Percentiles rank a stretch among this genome's conserved stretches.
phyloP scores from a whole-genome alignment of 345 rosid genomes.

The Chamaenerion angustifolium region DNA sequence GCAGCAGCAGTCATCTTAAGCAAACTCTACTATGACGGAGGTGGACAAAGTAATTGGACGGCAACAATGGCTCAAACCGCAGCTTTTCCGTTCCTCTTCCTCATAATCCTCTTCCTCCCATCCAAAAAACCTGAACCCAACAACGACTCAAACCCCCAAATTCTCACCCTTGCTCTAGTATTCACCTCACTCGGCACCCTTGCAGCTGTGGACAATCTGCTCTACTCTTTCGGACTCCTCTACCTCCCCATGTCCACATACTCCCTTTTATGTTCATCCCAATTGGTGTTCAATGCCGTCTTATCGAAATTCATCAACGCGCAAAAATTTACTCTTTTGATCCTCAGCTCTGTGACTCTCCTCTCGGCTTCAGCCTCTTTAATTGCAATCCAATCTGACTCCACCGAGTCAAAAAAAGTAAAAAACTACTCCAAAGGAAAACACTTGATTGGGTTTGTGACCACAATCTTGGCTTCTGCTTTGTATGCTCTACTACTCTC shows the following conservation, averaged over 20 bases:
- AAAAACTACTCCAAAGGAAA: constrained; percentile 9
- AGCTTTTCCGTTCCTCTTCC: constrained; percentile 21
- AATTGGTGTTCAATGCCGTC: constrained; percentile 23
- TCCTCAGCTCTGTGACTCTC: constrained; percentile 24
- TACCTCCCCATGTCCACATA: constrained; percentile 29
- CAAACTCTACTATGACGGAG: constrained; percentile 11
- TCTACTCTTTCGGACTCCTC: constrained; percentile 11
- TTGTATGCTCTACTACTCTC: constrained; percentile 27
- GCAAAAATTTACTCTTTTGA: constrained; percentile 33
- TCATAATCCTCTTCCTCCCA: constrained; percentile 6
- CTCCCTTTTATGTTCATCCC: constrained; percentile 29
- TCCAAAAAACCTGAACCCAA: not conserved
- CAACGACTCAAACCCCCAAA: not conserved
- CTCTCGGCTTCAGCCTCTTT: constrained; percentile 23
- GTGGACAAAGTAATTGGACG: constrained; percentile 29
- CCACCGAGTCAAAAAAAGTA: not conserved
- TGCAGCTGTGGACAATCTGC: constrained; percentile 8
- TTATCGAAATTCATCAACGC: constrained; percentile 28
- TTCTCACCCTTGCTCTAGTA: not conserved
- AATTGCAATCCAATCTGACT: constrained; percentile 19
- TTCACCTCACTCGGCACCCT: constrained; percentile 17
- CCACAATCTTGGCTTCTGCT: no score
- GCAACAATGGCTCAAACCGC: constrained; percentile 19
- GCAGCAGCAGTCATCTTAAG: constrained; percentile 10
- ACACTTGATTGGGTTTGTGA: constrained; percentile 12